Conservation (phyloP, 495 filamentous ascomycete genomes). For the Diplogelasinospora grovesii region DNA sequence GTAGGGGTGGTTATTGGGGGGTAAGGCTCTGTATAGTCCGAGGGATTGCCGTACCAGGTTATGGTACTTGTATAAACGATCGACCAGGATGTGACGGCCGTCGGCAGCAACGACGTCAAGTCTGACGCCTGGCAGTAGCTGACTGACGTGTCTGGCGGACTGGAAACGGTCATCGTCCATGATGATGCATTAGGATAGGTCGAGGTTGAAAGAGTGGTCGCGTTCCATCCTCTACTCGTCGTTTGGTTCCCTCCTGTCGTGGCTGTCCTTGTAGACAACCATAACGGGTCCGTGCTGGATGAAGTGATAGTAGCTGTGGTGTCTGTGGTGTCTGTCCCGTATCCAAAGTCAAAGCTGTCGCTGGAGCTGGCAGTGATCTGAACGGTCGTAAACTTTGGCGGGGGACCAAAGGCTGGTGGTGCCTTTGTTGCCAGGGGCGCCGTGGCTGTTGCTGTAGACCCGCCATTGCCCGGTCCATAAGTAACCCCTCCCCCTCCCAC, state of each 20-base stretch:
- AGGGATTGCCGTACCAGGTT: constrained; percentile 37
- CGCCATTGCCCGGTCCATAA: not conserved
- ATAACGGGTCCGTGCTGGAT: not conserved
- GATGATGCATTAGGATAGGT: constrained; percentile 8
- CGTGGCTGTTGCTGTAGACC: not conserved
- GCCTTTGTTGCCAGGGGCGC: not conserved
- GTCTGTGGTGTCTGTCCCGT: not conserved
- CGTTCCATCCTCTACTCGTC: not conserved
- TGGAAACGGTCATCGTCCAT: constrained; percentile 1
- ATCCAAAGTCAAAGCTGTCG: not conserved
- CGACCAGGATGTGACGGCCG: constrained; percentile 24
- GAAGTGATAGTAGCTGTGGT: not conserved
- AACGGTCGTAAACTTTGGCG: not conserved
- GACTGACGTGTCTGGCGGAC: not conserved
- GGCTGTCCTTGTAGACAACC: too few relatives aligned
- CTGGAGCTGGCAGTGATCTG: not conserved
- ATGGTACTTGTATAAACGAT: constrained; percentile 38
- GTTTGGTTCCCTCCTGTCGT: too few relatives aligned
- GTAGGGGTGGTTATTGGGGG: constrained; percentile 29
- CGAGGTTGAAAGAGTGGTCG: constrained; percentile 4
- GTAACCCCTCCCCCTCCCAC: not conserved
- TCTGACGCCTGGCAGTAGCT: constrained; percentile 15
- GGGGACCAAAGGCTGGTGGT: constrained; percentile 1
- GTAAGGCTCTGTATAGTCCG: constrained; percentile 37
- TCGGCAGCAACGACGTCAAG: not conserved